Evolutionary conservation across 768 basidiomycete species (phyloP).

Genomic region (Pilatotrama ljubarskyi): DNA sequence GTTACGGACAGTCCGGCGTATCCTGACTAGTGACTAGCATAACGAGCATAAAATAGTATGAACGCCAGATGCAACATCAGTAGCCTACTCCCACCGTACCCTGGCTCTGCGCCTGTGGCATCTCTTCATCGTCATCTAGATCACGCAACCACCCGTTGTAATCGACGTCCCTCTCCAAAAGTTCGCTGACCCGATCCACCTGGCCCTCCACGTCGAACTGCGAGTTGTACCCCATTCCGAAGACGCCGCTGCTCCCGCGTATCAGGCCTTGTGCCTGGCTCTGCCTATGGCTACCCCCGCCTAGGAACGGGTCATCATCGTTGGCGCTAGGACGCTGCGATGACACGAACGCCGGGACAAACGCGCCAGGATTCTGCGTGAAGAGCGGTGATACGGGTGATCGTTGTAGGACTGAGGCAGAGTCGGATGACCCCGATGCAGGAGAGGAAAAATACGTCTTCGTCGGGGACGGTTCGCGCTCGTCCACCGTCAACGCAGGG

Average conservation of each 20-base stretch:
- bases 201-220: conserved; percentile 60
- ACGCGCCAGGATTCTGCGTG: conserved; percentile 35
- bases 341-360: conserved; percentile 40
- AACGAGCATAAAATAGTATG: no score
- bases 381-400: conserved; percentile 40
- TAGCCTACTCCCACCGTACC: conserved; percentile 2
- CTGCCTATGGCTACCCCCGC: background rate
- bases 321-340: conserved; percentile 32
- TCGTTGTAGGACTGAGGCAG: conserved; percentile 27
- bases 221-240: conserved; percentile 52
- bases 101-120: conserved; percentile 15
- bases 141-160: conserved; percentile 54
- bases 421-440: conserved; percentile 33
- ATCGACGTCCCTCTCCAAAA: conserved; percentile 60
- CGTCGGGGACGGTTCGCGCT: conserved; percentile 30
- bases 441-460: conserved; percentile 41
- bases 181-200: conserved; percentile 51
- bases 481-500: conserved; percentile 10
- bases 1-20: background rate
- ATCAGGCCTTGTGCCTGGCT: conserved; percentile 8
- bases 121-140: conserved; percentile 31
- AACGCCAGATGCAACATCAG: no score
- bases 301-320: conserved; percentile 15
- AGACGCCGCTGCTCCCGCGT: conserved; percentile 30
- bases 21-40: no score